Conservation (phyloP, 1,284 basidiomycete genomes). For the Sanghuangporus baumii region DNA sequence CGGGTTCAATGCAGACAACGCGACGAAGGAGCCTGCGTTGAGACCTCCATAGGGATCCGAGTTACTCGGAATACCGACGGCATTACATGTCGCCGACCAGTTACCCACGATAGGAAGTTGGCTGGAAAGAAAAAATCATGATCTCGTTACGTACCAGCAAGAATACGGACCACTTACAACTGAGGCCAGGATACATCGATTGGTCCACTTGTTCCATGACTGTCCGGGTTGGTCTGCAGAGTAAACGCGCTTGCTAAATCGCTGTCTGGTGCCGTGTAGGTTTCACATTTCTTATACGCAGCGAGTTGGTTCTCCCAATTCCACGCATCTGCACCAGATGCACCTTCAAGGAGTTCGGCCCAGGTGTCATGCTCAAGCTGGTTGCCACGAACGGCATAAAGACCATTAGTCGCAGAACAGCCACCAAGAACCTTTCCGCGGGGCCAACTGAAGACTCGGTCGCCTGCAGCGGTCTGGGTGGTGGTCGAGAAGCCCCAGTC, state of each 20-base stretch:
- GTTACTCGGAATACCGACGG: constrained; percentile 37
- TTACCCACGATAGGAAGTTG: constrained; percentile 43
- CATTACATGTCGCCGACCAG: constrained; percentile 45
- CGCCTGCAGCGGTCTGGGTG: constrained; percentile 38
- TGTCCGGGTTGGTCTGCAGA: constrained; percentile 36
- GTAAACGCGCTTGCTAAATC: constrained; percentile 31
- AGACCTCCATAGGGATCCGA: constrained; percentile 45
- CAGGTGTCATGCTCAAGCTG: constrained; percentile 51
- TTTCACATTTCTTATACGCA: constrained; percentile 49
- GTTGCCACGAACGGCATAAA: constrained; percentile 57
- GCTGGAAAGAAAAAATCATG: constrained; percentile 24
- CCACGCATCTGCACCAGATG: constrained; percentile 39
- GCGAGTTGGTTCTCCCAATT: constrained; percentile 47
- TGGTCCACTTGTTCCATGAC: constrained; percentile 42
- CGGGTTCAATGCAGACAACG: constrained; percentile 60
- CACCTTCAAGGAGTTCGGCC: constrained; percentile 36
- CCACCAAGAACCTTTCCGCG: constrained; percentile 69
- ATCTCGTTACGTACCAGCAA: not conserved
- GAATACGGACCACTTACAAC: constrained; percentile 34
- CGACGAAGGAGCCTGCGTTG: constrained; percentile 48
- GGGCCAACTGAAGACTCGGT: constrained; percentile 44
- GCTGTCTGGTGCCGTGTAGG: constrained; percentile 35
- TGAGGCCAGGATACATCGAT: constrained; percentile 44
- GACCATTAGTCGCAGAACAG: constrained; percentile 64
- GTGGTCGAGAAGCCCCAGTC: constrained; percentile 62